Percentiles rank a stretch among this genome's conserved stretches.
phyloP scores from a whole-genome alignment of 257 asterid species.

The Rehmannia glutinosa region DNA sequence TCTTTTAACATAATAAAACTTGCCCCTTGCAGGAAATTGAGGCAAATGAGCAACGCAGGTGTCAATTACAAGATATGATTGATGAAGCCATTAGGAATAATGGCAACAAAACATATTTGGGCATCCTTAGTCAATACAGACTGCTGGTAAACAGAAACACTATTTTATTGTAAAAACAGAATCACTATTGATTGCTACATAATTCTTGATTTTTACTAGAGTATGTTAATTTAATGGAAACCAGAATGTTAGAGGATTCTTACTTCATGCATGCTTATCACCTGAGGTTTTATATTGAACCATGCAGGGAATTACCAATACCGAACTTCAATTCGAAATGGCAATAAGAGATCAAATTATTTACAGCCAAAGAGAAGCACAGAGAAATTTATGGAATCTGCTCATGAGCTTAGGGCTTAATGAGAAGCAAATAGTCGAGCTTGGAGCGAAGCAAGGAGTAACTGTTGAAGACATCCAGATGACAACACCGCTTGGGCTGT shows the following conservation, averaged over 20 bases:
- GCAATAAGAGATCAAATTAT: conserved; percentile 94
- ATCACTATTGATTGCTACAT: background rate
- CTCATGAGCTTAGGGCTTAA: conserved; percentile 73
- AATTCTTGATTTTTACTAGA: background rate
- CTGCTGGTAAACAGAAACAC: conserved; percentile 71
- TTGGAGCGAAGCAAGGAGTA: conserved; percentile 68
- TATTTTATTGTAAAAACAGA: no score
- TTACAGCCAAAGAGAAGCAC: conserved; percentile 78
- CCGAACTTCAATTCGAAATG: conserved; percentile 94
- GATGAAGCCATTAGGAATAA: conserved; percentile 85
- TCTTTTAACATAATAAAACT: conserved; percentile 4
- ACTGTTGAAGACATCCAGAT: conserved; percentile 51
- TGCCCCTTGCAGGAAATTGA: conserved; percentile 63
- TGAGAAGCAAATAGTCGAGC: conserved; percentile 68
- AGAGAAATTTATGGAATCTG: conserved; percentile 69
- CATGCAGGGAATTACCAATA: conserved; percentile 73
- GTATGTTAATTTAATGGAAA: background rate
- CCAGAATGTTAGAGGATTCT: conserved; percentile 4
- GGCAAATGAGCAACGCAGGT: conserved; percentile 72
- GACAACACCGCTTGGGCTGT: conserved; percentile 38
- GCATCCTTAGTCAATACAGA: conserved; percentile 87
- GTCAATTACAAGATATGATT: conserved; percentile 78
- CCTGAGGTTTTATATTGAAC: conserved; percentile 9
- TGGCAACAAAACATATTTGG: conserved; percentile 79
- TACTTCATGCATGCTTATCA: background rate